phyloP scores from a whole-genome alignment of 495 filamentous ascomycete species.

The Hypoxylon cercidicola region DNA sequence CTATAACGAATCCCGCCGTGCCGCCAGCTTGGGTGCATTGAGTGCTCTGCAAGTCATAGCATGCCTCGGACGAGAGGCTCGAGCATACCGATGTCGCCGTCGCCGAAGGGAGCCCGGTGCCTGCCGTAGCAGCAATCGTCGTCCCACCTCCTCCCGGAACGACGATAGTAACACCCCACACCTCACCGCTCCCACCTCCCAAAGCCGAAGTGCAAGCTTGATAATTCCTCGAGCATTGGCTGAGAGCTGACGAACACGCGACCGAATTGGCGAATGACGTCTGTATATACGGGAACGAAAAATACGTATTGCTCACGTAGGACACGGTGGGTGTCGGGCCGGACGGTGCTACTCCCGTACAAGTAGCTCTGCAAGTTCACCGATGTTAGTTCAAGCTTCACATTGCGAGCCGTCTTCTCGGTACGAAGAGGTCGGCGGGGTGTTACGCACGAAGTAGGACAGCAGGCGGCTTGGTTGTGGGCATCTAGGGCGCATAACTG shows the following conservation, averaged over 20 bases:
- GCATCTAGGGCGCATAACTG: conserved; percentile 55
- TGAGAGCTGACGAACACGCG: conserved; percentile 74
- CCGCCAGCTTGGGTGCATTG: conserved; percentile 60
- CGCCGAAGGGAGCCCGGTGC: conserved; percentile 47
- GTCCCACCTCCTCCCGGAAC: conserved; percentile 66
- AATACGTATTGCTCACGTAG: conserved; percentile 65
- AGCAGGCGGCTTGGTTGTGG: conserved; percentile 57
- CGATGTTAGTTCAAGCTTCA: conserved; percentile 7
- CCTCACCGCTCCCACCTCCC: conserved; percentile 59
- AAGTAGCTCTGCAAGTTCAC: conserved; percentile 50
- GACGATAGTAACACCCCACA: conserved; percentile 70
- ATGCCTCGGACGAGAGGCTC: conserved; percentile 68
- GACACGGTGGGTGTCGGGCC: conserved; percentile 53
- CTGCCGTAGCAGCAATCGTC: conserved; percentile 55
- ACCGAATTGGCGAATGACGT: conserved; percentile 71
- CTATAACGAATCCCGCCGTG: conserved; percentile 40
- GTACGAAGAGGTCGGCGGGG: background rate
- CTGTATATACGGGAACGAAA: conserved; percentile 73
- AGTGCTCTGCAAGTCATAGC: conserved; percentile 65
- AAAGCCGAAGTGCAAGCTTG: conserved; percentile 69
- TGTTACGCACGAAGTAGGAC: conserved; percentile 54
- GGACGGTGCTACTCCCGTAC: conserved; percentile 56
- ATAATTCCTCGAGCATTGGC: conserved; percentile 72
- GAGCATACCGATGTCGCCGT: conserved; percentile 73
- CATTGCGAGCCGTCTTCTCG: background rate